phyloP scores from a whole-genome alignment of 2,329 filamentous ascomycete genomes.

The Lecanicillium sp. region DNA sequence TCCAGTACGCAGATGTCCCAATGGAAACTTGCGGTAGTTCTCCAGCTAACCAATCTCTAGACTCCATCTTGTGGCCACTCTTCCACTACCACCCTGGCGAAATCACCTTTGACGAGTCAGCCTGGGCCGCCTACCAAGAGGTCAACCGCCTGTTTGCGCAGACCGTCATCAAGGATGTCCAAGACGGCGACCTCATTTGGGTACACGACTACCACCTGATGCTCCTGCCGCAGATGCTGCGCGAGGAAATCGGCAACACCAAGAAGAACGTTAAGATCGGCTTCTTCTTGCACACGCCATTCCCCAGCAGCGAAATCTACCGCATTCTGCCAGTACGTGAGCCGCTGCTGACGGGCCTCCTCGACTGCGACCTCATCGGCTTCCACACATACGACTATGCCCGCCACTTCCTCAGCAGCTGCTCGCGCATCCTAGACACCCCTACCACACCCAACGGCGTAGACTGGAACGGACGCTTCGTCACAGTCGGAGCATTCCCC shows the following conservation, averaged over 20 bases:
- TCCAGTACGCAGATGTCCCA: constrained; percentile 85
- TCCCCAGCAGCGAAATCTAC: constrained; percentile 95
- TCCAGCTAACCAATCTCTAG: constrained; percentile 43
- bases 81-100: constrained; percentile 99
- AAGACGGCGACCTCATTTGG: constrained; percentile 94
- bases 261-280: constrained; percentile 95
- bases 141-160: constrained; percentile 90
- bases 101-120: constrained; percentile 93
- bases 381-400: constrained; percentile 99
- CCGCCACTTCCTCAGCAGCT: constrained; percentile 93
- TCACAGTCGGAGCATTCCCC: constrained; percentile 90
- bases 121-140: constrained; percentile 88
- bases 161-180: constrained; percentile 75
- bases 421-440: constrained; percentile 78
- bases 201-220: constrained; percentile 98
- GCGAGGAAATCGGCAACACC: constrained; percentile 71
- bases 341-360: constrained; percentile 74
- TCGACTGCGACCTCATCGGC: constrained; percentile 91
- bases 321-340: constrained; percentile 89
- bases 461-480: constrained; percentile 78
- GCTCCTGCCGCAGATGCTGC: constrained; percentile 91
- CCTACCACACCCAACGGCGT: constrained; percentile 87
- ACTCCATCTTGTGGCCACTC: constrained; percentile 96
- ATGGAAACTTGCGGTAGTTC: too few species aligned
- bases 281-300: constrained; percentile 96